Percentiles rank a stretch among this genome's conserved stretches.
Conservation (phyloP, 176 grass and related monocot species). For the Aegilops tauschii region DNA sequence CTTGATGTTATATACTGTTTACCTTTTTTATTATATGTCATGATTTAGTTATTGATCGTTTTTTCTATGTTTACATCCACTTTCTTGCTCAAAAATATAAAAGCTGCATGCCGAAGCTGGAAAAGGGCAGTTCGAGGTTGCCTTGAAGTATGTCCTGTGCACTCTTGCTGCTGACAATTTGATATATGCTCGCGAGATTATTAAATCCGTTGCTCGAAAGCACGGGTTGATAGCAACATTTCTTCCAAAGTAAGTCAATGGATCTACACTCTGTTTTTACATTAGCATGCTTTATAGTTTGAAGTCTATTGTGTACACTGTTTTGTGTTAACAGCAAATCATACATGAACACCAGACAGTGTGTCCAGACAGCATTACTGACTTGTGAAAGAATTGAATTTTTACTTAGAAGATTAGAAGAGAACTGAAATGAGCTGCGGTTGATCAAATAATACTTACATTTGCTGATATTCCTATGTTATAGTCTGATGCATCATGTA, state of each 20-base stretch:
- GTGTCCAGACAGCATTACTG: background rate
- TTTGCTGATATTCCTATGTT: background rate
- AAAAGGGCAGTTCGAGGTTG: slow-evolving; percentile 91
- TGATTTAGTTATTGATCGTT: background rate
- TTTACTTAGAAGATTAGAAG: background rate
- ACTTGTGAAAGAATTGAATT: background rate
- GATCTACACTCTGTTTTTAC: slow-evolving; percentile 1
- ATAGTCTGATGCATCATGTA: background rate
- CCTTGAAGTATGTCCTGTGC: slow-evolving; percentile 73
- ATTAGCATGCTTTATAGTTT: background rate
- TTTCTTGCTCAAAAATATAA: background rate
- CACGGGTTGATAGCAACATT: slow-evolving; percentile 77
- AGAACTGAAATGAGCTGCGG: background rate
- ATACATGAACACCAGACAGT: background rate
- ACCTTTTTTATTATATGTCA: slow-evolving; percentile 5
- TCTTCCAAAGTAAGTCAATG: slow-evolving; percentile 86
- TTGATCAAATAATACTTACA: background rate
- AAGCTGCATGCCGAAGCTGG: slow-evolving; percentile 95
- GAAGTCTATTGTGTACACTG: background rate
- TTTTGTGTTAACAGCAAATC: background rate
- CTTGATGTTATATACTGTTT: background rate
- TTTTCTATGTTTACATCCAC: background rate
- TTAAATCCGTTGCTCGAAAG: slow-evolving; percentile 85
- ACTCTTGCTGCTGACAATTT: slow-evolving; percentile 92
- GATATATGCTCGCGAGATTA: slow-evolving; percentile 87